Evolutionary conservation across 2,329 filamentous ascomycete species (phyloP).

Genomic region (Bretziella fagacearum): DNA sequence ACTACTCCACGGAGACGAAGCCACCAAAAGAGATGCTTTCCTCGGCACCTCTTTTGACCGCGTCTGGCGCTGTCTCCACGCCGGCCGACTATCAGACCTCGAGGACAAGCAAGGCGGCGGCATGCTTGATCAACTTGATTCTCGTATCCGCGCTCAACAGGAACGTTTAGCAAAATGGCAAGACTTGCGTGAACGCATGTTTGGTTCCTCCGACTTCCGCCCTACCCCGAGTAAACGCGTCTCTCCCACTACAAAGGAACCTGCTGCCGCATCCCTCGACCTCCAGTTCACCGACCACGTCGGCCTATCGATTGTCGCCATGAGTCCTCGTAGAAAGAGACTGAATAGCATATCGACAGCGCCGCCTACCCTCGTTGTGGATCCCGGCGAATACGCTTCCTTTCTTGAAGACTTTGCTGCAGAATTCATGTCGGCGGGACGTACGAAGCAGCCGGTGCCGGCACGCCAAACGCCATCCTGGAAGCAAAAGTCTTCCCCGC

Average conservation of each 20-base stretch:
- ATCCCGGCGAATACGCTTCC: slow-evolving; percentile 3
- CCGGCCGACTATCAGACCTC: slow-evolving; percentile 39
- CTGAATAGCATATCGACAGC: not conserved
- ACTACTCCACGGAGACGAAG: slow-evolving; percentile 49
- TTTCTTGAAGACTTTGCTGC: slow-evolving; percentile 7
- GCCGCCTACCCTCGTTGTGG: not conserved
- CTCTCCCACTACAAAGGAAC: slow-evolving; percentile 18
- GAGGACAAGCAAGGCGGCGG: slow-evolving; percentile 31
- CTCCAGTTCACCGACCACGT: slow-evolving; percentile 39
- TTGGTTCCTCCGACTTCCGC: slow-evolving; percentile 21
- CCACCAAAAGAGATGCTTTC: slow-evolving; percentile 40
- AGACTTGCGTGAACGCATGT: slow-evolving; percentile 39
- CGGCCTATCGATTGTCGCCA: slow-evolving; percentile 15
- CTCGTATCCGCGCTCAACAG: slow-evolving; percentile 47
- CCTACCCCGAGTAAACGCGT: slow-evolving; percentile 18
- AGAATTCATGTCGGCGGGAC: not conserved
- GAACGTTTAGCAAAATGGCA: slow-evolving; percentile 58
- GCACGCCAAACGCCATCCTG: not conserved
- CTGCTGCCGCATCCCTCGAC: slow-evolving; percentile 27
- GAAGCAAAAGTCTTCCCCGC: not conserved
- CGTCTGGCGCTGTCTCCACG: slow-evolving; percentile 52
- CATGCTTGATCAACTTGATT: slow-evolving; percentile 54
- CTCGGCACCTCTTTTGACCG: slow-evolving; percentile 49
- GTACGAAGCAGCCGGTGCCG: slow-evolving; percentile 1
- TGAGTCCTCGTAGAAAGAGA: not conserved